phyloP scores from a whole-genome alignment of 306 rosid species.

The Echinosophora koreensis region DNA sequence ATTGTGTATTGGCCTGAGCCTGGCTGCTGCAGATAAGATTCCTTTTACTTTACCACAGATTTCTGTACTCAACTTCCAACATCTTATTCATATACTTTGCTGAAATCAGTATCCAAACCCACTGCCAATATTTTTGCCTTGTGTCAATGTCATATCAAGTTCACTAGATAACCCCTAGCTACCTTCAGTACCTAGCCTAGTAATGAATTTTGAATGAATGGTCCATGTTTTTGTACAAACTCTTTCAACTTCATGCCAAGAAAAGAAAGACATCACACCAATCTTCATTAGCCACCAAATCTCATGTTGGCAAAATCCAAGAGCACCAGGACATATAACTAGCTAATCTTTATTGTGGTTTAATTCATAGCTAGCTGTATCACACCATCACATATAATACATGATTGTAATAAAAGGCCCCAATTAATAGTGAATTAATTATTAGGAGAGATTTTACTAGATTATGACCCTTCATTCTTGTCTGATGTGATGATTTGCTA shows the following conservation, averaged over 20 bases:
- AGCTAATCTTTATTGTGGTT: not conserved
- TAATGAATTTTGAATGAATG: constrained; percentile 12
- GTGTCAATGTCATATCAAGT: constrained; percentile 46
- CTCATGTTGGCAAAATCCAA: constrained; percentile 1
- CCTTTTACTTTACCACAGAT: constrained; percentile 33
- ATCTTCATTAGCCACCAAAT: constrained; percentile 26
- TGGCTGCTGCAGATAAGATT: not conserved
- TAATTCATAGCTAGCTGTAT: constrained; percentile 6
- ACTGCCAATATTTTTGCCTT: constrained; percentile 45
- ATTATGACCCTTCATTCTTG: constrained; percentile 31
- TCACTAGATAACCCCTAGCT: constrained; percentile 6
- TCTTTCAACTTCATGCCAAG: constrained; percentile 31
- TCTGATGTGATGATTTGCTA: constrained; percentile 27
- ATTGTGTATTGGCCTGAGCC: too few relatives aligned
- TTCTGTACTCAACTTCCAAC: not conserved
- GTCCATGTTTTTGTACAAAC: constrained; percentile 23
- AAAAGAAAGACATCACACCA: not conserved
- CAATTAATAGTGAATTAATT: constrained; percentile 27
- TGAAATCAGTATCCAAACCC: constrained; percentile 30
- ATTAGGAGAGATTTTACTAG: not conserved
- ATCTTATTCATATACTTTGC: constrained; percentile 31
- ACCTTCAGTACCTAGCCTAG: not conserved
- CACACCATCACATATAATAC: not conserved
- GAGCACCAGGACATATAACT: not conserved
- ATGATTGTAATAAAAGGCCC: not conserved